Evolutionary conservation across 202 grass and related monocot species (phyloP).

Genomic region (Hordeum pubiflorum): DNA sequence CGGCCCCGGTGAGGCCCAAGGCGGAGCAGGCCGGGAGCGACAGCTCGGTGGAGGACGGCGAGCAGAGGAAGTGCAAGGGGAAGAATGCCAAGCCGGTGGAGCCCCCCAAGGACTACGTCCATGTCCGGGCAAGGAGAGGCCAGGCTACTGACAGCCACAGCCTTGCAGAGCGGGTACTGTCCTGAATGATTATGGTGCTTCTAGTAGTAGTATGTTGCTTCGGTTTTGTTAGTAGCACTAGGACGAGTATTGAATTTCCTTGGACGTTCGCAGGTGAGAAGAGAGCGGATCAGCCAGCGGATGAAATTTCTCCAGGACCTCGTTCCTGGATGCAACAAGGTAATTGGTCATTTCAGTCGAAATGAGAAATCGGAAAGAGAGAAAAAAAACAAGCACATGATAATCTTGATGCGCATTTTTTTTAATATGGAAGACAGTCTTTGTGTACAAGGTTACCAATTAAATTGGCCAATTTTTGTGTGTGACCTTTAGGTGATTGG

Average conservation of each 20-base stretch:
- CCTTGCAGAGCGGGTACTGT: constrained; percentile 64
- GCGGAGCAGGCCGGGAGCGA: constrained; percentile 39
- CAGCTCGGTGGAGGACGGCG: constrained; percentile 40
- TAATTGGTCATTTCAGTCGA: neutral
- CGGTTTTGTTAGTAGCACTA: neutral
- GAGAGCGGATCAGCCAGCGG: constrained; percentile 73
- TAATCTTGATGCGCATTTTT: neutral
- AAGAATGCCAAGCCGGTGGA: constrained; percentile 50
- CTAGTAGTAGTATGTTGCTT: neutral
- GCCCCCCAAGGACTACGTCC: constrained; percentile 70
- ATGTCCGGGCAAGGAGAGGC: constrained; percentile 73
- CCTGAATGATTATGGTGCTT: neutral
- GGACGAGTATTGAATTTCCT: neutral
- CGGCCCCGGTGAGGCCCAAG: constrained; percentile 30
- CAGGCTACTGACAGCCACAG: constrained; percentile 77
- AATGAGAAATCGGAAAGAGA: neutral
- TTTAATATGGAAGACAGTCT: neutral
- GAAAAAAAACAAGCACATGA: neutral
- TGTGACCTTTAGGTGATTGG: constrained; percentile 50
- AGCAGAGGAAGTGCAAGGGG: constrained; percentile 38
- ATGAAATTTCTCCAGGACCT: constrained; percentile 79
- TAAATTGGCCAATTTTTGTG: neutral
- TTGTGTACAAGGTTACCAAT: constrained; percentile 1
- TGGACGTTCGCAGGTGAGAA: constrained; percentile 38
- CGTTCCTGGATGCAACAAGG: constrained; percentile 83